Conservation (phyloP, 169 alveolate species). For the Toxoplasma gondii region DNA sequence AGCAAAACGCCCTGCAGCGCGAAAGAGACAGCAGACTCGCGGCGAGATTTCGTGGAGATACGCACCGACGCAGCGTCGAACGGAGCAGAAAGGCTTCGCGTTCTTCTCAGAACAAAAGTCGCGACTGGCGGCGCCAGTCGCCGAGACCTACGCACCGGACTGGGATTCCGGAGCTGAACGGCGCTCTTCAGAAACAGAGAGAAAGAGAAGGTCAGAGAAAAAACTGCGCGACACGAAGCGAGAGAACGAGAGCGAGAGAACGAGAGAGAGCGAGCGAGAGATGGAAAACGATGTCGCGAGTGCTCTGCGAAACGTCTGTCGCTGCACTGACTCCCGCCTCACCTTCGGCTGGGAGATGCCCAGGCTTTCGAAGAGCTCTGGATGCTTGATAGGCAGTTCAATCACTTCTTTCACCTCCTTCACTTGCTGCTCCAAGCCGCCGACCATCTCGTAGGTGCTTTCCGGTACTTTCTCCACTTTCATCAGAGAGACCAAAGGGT, state of each 20-base stretch:
- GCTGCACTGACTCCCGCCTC: background rate
- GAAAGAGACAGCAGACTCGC: background rate
- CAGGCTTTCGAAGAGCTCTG: slow-evolving; percentile 97
- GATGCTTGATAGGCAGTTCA: slow-evolving; percentile 99
- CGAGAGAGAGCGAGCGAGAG: background rate
- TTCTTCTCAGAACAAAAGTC: too few species aligned
- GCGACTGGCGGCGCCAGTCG: too few species aligned
- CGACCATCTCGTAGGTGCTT: slow-evolving; percentile 98
- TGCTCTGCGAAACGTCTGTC: too few species aligned
- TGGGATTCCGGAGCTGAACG: too few species aligned
- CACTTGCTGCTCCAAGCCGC: slow-evolving; percentile 98
- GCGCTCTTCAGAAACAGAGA: too few species aligned
- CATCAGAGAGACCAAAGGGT: slow-evolving; percentile 99
- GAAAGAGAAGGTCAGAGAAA: background rate
- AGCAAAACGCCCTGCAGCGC: slow-evolving; percentile 21
- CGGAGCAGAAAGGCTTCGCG: background rate
- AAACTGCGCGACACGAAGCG: background rate
- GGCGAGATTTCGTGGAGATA: background rate
- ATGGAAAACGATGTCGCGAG: background rate
- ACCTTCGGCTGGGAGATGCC: slow-evolving; percentile 98
- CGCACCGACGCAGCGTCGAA: background rate
- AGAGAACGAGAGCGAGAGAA: background rate
- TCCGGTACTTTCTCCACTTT: slow-evolving; percentile 99
- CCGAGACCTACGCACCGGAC: too few species aligned
- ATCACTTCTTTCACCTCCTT: slow-evolving; percentile 99